Conservation (phyloP, 768 basidiomycete genomes). For the Psilocybe subaeruginosa region DNA sequence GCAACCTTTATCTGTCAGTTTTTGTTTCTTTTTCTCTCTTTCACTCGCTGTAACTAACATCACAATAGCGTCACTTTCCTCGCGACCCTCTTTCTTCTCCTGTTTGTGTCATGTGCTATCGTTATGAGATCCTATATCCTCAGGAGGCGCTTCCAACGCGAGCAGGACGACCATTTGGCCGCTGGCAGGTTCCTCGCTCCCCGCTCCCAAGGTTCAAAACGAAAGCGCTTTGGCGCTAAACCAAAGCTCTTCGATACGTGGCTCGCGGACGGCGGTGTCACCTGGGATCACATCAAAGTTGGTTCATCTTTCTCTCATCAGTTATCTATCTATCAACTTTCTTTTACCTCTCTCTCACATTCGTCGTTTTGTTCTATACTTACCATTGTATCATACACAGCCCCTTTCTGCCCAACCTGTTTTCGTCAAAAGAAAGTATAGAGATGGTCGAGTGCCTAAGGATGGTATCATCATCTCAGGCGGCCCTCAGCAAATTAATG, state of each 20-base stretch:
- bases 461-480: constrained; percentile 14
- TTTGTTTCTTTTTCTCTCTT: not conserved
- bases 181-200: constrained; percentile 50
- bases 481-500: not conserved
- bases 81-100: constrained; percentile 69
- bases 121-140: constrained; percentile 65
- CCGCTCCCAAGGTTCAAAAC: constrained; percentile 38
- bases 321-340: constrained; percentile 3
- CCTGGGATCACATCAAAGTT: constrained; percentile 56
- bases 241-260: constrained; percentile 55
- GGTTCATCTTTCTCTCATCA: constrained; percentile 6
- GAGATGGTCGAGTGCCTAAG: constrained; percentile 20
- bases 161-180: constrained; percentile 55
- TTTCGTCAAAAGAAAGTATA: constrained; percentile 34
- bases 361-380: constrained; percentile 11
- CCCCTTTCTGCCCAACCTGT: constrained; percentile 42
- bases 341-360: not conserved
- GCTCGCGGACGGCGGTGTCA: constrained; percentile 36
- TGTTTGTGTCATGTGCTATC: constrained; percentile 65
- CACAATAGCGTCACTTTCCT: constrained; percentile 66
- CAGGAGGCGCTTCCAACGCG: constrained; percentile 58
- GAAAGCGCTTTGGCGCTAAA: constrained; percentile 45
- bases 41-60: not conserved
- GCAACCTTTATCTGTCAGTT: constrained; percentile 50
- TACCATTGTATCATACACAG: constrained; percentile 25